phyloP scores from a whole-genome alignment of 2,329 filamentous ascomycete genomes.

The Apiospora pterosperma region DNA sequence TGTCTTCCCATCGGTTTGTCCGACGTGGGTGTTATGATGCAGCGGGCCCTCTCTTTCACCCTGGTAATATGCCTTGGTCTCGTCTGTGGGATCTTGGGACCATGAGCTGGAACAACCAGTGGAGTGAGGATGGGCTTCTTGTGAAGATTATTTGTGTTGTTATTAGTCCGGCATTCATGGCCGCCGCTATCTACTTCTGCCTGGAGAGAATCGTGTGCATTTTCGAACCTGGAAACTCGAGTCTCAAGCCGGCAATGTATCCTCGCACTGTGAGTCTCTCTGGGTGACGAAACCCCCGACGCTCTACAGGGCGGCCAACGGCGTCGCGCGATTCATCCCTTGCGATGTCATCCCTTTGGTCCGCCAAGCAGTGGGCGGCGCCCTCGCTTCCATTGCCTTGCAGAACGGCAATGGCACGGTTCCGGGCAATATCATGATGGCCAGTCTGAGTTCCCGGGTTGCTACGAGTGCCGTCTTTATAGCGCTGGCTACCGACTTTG shows the following conservation, averaged over 20 bases:
- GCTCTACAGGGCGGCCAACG: neutral
- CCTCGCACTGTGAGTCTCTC: constrained; percentile 41
- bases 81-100: constrained; percentile 55
- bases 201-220: constrained; percentile 46
- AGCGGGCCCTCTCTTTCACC: constrained; percentile 47
- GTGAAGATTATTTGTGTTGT: constrained; percentile 62
- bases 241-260: constrained; percentile 43
- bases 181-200: constrained; percentile 62
- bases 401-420: constrained; percentile 31
- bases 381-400: constrained; percentile 42
- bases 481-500: constrained; percentile 45
- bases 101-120: constrained; percentile 51
- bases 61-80: constrained; percentile 52
- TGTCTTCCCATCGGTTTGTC: constrained; percentile 46
- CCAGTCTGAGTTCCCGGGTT: constrained; percentile 60
- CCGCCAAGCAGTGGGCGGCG: constrained; percentile 60
- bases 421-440: constrained; percentile 60
- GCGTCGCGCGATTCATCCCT: constrained; percentile 49
- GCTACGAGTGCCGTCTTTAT: constrained; percentile 54
- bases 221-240: constrained; percentile 46
- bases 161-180: constrained; percentile 62
- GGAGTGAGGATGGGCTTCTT: constrained; percentile 42
- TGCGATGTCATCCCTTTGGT: constrained; percentile 60
- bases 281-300: neutral
- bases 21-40: constrained; percentile 36